A percentile compares a stretch with the other conserved stretches of the same genome.
Conservation (phyloP, 208 protist genomes). For the Acanthamoeba quina region DNA sequence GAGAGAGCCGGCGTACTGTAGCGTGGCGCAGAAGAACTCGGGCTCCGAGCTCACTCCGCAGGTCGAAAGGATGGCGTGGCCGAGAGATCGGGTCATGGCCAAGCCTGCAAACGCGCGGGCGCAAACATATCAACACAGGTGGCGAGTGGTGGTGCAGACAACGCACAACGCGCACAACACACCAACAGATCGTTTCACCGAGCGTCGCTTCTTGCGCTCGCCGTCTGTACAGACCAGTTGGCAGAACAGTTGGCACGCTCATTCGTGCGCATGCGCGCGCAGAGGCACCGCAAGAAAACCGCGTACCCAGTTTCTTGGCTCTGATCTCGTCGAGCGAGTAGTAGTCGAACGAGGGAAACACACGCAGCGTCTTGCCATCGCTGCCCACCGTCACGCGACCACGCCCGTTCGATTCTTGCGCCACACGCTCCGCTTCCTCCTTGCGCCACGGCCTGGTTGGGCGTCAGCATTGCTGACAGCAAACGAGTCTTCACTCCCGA, state of each 20-base stretch:
- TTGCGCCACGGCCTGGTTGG: not conserved
- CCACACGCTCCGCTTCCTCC: slow-evolving; percentile 38
- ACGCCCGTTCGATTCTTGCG: slow-evolving; percentile 29
- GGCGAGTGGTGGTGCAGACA: too few relatives aligned
- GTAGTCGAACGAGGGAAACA: slow-evolving; percentile 26
- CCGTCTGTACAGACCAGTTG: too few relatives aligned
- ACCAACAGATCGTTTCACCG: too few relatives aligned
- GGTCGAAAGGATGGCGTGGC: slow-evolving; percentile 35
- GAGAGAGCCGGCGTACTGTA: slow-evolving; percentile 53
- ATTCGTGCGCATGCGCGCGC: not conserved
- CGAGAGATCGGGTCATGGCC: slow-evolving; percentile 71
- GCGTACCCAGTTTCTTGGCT: slow-evolving; percentile 65
- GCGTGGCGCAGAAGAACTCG: slow-evolving; percentile 58
- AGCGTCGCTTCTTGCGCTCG: too few relatives aligned
- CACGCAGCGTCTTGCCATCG: slow-evolving; percentile 59
- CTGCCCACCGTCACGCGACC: slow-evolving; percentile 6
- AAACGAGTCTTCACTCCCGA: not conserved
- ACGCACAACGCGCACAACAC: too few relatives aligned
- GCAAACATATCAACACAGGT: not conserved
- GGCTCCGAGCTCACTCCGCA: slow-evolving; percentile 63
- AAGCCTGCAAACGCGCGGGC: not conserved
- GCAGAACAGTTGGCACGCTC: too few relatives aligned
- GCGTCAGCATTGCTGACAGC: not conserved
- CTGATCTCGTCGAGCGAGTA: slow-evolving; percentile 41
- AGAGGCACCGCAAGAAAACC: not conserved